Base-by-base conservation (phyloP, 31 red algal species). In the Pterothamnion heteromorphum region DNA sequence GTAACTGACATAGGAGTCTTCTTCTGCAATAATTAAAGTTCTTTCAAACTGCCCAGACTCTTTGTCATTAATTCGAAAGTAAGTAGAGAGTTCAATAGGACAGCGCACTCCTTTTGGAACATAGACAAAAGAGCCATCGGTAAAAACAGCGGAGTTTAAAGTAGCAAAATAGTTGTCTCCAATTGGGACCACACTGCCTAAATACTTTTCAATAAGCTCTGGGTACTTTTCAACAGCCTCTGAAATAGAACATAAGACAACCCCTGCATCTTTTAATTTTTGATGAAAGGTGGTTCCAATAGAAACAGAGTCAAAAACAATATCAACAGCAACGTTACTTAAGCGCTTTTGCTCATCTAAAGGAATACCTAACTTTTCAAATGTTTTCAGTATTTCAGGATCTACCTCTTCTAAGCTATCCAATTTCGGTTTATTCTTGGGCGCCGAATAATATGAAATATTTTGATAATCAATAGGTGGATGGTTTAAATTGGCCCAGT, bases 251-350 rank as follows among this genome's bases (percentile, higher is more conserved):
- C 72, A 86, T 21, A 91, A 91, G 21, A 91, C 84, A 85, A 91
- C 72, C 34, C 89, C 89, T 84, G 30, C 74, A 30, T 91, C 74
- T 28, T 14, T 33, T 91, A 91, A 85, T 35, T 91, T 37, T 85
- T 91, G 21, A 34, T 85, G 14, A 91, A 91, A 91, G 14, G 89
- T 85, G 4, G 89, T 91, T n/a, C 23, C 89, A 5, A 91, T 32
- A 84, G 89, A 91, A 85, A 91, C 89, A 84, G 31, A 51, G 43
- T 91, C 89, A 85, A 91, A 85, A 23, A 91, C 89, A 4, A 37
- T 23, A 85, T 91, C 89, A 21, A 91, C 72, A 4, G 89, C 89
- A 4, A 91, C 89, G 43, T 84, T 84, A 82, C 14, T 85, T 35
- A 91, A 84, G 4, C 4, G 9, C 28, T 91, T 91, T 32, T 91